These are phyloP conservation scores for Erodium moschatum DNA, from an alignment of 441 rosid genomes.

Conservation along the genomic window DNA sequence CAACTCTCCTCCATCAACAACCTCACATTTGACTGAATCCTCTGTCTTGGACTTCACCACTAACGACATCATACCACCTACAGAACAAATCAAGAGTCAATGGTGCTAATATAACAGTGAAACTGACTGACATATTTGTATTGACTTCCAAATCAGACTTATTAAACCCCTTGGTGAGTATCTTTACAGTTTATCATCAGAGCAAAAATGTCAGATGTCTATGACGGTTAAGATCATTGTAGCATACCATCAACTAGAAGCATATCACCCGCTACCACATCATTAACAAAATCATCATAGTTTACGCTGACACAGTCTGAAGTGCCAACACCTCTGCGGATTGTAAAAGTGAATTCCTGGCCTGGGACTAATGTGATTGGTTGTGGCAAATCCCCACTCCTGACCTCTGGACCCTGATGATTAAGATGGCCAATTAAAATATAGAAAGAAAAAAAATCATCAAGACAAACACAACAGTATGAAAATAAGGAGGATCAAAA, in stretches of 20 bases:
- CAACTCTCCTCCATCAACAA: constrained; percentile 94
- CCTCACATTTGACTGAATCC: constrained; percentile 89
- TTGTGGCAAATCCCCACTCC: constrained; percentile 73
- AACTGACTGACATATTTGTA: too few relatives aligned
- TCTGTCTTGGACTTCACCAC: constrained; percentile 82
- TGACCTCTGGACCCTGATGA: constrained; percentile 85
- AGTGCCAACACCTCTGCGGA: constrained; percentile 76
- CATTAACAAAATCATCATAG: constrained; percentile 90
- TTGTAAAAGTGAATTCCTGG: constrained; percentile 91
- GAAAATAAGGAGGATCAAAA: too few relatives aligned
- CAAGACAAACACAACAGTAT: background rate
- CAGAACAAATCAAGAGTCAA: constrained; percentile 22
- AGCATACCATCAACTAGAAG: constrained; percentile 92
- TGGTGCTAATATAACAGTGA: too few relatives aligned
- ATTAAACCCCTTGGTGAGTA: background rate
- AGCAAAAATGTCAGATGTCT: background rate
- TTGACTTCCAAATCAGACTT: too few relatives aligned
- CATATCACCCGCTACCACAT: constrained; percentile 90
- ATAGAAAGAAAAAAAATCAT: background rate
- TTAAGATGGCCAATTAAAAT: constrained; percentile 9
- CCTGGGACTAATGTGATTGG: constrained; percentile 58
- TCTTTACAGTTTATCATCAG: background rate
- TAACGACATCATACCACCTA: constrained; percentile 98
- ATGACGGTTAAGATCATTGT: background rate
- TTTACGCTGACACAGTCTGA: constrained; percentile 81